A percentile compares a stretch with the other conserved stretches of the same genome.
phyloP scores from a whole-genome alignment of 148 eudicot genomes.

The Drosera capensis region DNA sequence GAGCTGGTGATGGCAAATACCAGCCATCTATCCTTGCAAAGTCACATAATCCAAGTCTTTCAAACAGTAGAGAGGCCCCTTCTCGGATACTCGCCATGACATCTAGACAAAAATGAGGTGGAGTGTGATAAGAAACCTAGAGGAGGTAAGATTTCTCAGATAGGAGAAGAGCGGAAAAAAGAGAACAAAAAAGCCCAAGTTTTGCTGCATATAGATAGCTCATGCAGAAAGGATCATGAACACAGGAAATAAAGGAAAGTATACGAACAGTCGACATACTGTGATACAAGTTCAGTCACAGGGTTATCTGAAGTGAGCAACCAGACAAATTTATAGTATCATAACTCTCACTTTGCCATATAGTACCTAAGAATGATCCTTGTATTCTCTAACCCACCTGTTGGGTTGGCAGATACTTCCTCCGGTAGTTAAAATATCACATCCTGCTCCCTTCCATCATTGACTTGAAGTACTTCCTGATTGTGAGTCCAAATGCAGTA shows the following conservation, averaged over 20 bases:
- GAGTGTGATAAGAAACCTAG: conserved; percentile 85
- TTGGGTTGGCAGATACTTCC: not conserved
- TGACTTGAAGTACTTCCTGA: conserved; percentile 41
- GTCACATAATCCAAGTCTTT: conserved; percentile 56
- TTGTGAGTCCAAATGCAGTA: not conserved
- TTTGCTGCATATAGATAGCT: not conserved
- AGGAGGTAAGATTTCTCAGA: conserved; percentile 3
- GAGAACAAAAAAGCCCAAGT: too few species aligned
- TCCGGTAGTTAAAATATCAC: conserved; percentile 20
- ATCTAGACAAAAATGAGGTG: conserved; percentile 70
- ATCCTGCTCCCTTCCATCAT: conserved; percentile 46
- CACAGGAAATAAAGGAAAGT: too few species aligned
- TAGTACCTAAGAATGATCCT: not conserved
- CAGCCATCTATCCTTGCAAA: conserved; percentile 96
- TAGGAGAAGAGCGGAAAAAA: not conserved
- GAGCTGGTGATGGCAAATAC: conserved; percentile 54
- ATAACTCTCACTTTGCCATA: too few species aligned
- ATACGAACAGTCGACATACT: too few species aligned
- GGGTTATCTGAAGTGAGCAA: too few species aligned
- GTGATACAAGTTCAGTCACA: too few species aligned
- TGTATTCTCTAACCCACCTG: not conserved
- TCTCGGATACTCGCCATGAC: conserved; percentile 52
- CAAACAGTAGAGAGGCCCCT: conserved; percentile 58
- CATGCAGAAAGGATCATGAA: too few species aligned
- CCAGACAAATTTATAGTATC: too few species aligned